Percentiles rank a stretch among this genome's conserved stretches.
Conservation (phyloP, 306 rosid genomes). For the Spatholobus suberectus region DNA sequence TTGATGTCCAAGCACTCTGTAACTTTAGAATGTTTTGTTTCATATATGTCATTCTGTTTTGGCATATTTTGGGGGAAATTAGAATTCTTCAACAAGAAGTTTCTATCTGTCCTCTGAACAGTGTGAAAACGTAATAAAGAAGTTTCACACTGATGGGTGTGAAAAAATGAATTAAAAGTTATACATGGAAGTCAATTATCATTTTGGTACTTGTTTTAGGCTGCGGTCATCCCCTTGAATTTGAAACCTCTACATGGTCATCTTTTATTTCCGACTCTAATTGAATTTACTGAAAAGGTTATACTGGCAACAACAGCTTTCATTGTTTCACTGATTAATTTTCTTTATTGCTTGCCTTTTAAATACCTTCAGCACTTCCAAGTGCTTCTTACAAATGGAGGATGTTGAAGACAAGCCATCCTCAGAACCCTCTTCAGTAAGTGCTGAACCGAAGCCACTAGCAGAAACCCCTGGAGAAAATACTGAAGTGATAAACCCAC, state of each 20-base stretch:
- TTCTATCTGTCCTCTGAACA: neutral
- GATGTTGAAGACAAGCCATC: constrained; percentile 46
- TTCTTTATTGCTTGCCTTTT: constrained; percentile 26
- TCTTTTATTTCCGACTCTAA: neutral
- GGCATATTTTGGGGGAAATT: neutral
- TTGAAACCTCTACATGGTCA: neutral
- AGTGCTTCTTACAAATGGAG: constrained; percentile 58
- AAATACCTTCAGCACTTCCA: constrained; percentile 42
- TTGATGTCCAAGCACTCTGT: constrained; percentile 3
- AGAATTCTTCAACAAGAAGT: neutral
- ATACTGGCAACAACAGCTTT: no score
- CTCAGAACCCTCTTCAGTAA: constrained; percentile 43
- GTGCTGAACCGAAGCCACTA: constrained; percentile 14
- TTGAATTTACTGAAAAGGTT: neutral
- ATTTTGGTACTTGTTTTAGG: neutral
- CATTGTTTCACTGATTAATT: constrained; percentile 6
- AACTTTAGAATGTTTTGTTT: constrained; percentile 14
- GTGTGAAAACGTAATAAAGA: constrained; percentile 1
- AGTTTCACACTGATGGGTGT: no score
- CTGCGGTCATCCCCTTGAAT: neutral
- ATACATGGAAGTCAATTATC: neutral
- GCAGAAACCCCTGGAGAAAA: constrained; percentile 37
- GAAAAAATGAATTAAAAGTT: no score
- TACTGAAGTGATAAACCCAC: constrained; percentile 15
- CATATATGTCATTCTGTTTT: constrained; percentile 1